A percentile compares a stretch with the other conserved stretches of the same genome.
Conservation (phyloP, 1,284 basidiomycete species). For the Cryptococcus sp. region DNA sequence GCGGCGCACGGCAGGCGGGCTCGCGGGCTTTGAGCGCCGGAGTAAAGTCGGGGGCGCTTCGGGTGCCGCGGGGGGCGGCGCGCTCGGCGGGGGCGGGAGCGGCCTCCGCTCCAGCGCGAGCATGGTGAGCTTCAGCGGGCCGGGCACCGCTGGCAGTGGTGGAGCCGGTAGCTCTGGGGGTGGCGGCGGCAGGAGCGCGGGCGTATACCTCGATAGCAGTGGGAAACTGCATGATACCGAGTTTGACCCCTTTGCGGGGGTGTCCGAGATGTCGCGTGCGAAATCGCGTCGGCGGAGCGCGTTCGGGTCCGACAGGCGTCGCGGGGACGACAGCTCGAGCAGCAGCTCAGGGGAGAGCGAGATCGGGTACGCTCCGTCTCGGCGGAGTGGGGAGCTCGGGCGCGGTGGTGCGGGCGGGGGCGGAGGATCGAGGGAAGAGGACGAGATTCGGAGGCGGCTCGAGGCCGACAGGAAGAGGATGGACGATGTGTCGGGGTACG, state of each 20-base stretch:
- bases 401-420: not conserved
- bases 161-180: slow-evolving; percentile 4
- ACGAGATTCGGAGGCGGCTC: slow-evolving; percentile 33
- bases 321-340: slow-evolving; percentile 19
- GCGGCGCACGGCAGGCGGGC: slow-evolving; percentile 33
- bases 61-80: too few species aligned
- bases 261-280: slow-evolving; percentile 39
- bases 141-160: not conserved
- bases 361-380: not conserved
- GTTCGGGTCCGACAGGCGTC: slow-evolving; percentile 38
- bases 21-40: slow-evolving; percentile 12
- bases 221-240: slow-evolving; percentile 49
- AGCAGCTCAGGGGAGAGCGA: slow-evolving; percentile 8
- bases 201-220: slow-evolving; percentile 45
- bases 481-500: slow-evolving; percentile 41
- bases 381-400: slow-evolving; percentile 13
- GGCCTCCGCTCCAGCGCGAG: slow-evolving; percentile 17
- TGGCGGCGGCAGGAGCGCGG: slow-evolving; percentile 10
- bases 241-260: slow-evolving; percentile 48
- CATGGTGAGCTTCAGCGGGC: slow-evolving; percentile 21
- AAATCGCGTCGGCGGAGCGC: slow-evolving; percentile 41
- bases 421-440: slow-evolving; percentile 30
- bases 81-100: slow-evolving; percentile 12
- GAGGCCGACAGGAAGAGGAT: slow-evolving; percentile 40
- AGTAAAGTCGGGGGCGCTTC: slow-evolving; percentile 17